Base-by-base conservation (phyloP, 2,329 filamentous ascomycete genomes). In the Phaeoacremonium minimum region DNA sequence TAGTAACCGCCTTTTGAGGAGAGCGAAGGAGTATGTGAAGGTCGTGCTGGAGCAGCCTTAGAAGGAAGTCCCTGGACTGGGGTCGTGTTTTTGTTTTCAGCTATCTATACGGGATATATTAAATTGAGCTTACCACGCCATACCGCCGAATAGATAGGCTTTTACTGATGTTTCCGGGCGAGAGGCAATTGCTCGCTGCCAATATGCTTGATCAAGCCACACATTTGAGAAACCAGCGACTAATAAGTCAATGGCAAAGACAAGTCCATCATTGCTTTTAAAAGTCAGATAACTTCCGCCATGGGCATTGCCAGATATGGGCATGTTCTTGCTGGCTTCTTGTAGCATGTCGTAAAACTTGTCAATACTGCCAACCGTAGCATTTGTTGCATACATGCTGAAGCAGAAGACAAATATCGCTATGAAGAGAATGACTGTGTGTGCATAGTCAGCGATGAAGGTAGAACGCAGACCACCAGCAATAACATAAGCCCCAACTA, bases 151-250 rank as follows among this genome's bases (percentile, higher is more conserved):
- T 7, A 67, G 51, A 38, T 66, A 68, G 3, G 60, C 64, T 34
- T 58, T 60, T 4, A 65, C 63, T 0, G 56, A 56, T 0, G 61
- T 66, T 38, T 63, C 56, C 0, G 63, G 64, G 15, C 57, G 47
- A 0, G 58, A 61, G 6, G 63, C 63, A 40, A 68, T 66, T 4
- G 63, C 64, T 3, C 63, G 58, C 46, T 67, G 63, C 64, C 63
- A 67, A 42, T 66, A 67, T 2, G 57, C 62, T 47, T 67, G 62
- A 41, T 66, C 63, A 1, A 66, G 51, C 54, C 57, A 66, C 11
- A 60, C 56, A 14, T 48, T 55, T 13, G 45, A 49, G 37, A 67
- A 63, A 1, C 60, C 57, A 1, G 58, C 52, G 0, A 62, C 49
- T 22, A 67, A 56, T 6, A 63, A 35, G 38, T 60, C 53, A 11